Evolutionary conservation across 2,329 filamentous ascomycete genomes (phyloP), one percentile per base, ranked within the genome.

Genomic region (Xenosphaeropsis pyriputrescens): DNA sequence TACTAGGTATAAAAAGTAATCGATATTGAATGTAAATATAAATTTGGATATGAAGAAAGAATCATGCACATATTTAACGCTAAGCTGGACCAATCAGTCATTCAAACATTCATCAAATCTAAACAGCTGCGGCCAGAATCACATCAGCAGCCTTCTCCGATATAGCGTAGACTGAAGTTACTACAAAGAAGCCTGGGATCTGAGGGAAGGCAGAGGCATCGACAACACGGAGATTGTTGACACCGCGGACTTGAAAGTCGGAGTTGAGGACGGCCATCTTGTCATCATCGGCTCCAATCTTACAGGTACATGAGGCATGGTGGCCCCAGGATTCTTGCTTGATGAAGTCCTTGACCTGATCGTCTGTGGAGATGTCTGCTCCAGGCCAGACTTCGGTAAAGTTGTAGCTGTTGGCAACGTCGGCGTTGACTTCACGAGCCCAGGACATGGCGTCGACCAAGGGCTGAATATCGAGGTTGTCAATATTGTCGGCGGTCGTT

Each of bases 171-270:
- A 64, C 64, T 1, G 69, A 61, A 2, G 67, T 51, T 7, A 64
- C 61, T 15, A 66, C 61, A 45, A 69, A 72, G 38, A 58, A 65
- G 43, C 71, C 71, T 2, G 58, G 58, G 17, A 59, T 70, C 38
- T 59, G 59, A 2, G 70, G 68, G 41, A 69, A 78, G 1, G 69
- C 61, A 16, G 62, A 68, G 1, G 71, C 74, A 54, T 79, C 74
- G 0, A 79, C 74, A 6, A 79, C 73, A 18, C 74, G 59, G 33
- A 80, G 50, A 0, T 67, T 65, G 0, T 60, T 53, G 0, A 73
- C 65, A 0, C 70, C 70, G 6, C 67, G 57, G 1, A 79, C 73
- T 7, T 63, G 57, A 50, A 78, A 75, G 35, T 67, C 55, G 0
- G 58, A 59, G 47, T 77, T 68, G 35, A 77, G 52, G 2, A 74